Conservation (phyloP, 805 yeast genomes). For the Metschnikowia matae region DNA sequence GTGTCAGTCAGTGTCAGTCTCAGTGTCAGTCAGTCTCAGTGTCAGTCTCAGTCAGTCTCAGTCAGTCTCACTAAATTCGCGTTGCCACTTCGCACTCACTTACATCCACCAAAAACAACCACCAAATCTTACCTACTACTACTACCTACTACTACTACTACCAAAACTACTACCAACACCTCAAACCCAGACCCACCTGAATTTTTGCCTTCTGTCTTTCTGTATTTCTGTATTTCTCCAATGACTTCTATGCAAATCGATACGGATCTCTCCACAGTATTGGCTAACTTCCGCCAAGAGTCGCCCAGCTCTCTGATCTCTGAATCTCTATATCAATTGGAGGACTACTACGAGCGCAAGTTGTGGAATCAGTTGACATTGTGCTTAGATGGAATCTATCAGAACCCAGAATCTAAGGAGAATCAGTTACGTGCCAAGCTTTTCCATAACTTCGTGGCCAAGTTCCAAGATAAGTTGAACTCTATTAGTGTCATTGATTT, state of each 20-base stretch:
- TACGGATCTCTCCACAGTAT: slow-evolving; percentile 40
- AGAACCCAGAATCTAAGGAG: slow-evolving; percentile 45
- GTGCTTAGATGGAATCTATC: slow-evolving; percentile 58
- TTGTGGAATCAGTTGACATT: slow-evolving; percentile 93
- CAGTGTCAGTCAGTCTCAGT: too few relatives aligned
- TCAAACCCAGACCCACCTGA: too few relatives aligned
- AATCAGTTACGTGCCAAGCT: slow-evolving; percentile 53
- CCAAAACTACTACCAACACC: too few relatives aligned
- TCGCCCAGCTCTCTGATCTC: slow-evolving; percentile 58
- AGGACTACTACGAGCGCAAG: slow-evolving; percentile 81
- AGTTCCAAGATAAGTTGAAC: slow-evolving; percentile 68
- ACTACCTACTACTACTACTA: not conserved
- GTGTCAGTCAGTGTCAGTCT: too few relatives aligned
- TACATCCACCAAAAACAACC: too few relatives aligned
- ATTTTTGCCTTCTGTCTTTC: too few relatives aligned
- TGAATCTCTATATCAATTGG: slow-evolving; percentile 62
- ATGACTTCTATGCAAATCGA: slow-evolving; percentile 37
- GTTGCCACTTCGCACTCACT: too few relatives aligned
- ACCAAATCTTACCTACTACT: too few relatives aligned
- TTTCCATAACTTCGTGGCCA: slow-evolving; percentile 64
- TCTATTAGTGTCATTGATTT: slow-evolving; percentile 76
- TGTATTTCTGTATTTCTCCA: not conserved
- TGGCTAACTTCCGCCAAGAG: slow-evolving; percentile 61
- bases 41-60: too few relatives aligned
- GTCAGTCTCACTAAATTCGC: too few relatives aligned